phyloP scores from a whole-genome alignment of 768 basidiomycete genomes.

The Hydnomerulius pinastri region DNA sequence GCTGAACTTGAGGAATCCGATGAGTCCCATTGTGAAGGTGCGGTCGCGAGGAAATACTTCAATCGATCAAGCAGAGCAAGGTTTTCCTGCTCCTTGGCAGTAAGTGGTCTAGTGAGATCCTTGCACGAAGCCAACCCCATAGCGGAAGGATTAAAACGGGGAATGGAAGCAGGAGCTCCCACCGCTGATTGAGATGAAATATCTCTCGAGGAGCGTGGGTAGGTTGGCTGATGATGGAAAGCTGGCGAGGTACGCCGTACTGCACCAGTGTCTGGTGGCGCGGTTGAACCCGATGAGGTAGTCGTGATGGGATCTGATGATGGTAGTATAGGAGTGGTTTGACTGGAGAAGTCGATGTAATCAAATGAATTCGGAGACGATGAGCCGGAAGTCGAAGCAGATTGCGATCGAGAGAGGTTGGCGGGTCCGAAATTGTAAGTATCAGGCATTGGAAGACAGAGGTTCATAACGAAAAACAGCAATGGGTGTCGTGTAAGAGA shows the following conservation, averaged over 20 bases:
- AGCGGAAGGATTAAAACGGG: constrained; percentile 15
- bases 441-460: not conserved
- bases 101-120: constrained; percentile 50
- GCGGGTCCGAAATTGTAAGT: not conserved
- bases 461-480: not conserved
- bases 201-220: constrained; percentile 14
- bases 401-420: not conserved
- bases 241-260: constrained; percentile 1
- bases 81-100: constrained; percentile 63
- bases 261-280: constrained; percentile 3
- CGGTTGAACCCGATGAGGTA: constrained; percentile 2
- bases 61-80: constrained; percentile 78
- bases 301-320: constrained; percentile 6
- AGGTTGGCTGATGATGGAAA: constrained; percentile 6
- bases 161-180: constrained; percentile 4
- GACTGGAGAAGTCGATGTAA: not conserved
- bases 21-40: constrained; percentile 70
- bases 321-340: not conserved
- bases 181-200: constrained; percentile 9
- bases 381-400: not conserved
- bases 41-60: constrained; percentile 88
- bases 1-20: constrained; percentile 31
- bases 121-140: constrained; percentile 31
- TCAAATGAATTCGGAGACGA: not conserved
- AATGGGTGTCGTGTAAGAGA: not conserved